phyloP scores from a whole-genome alignment of 805 yeast species.

The Clavispora fructus region DNA sequence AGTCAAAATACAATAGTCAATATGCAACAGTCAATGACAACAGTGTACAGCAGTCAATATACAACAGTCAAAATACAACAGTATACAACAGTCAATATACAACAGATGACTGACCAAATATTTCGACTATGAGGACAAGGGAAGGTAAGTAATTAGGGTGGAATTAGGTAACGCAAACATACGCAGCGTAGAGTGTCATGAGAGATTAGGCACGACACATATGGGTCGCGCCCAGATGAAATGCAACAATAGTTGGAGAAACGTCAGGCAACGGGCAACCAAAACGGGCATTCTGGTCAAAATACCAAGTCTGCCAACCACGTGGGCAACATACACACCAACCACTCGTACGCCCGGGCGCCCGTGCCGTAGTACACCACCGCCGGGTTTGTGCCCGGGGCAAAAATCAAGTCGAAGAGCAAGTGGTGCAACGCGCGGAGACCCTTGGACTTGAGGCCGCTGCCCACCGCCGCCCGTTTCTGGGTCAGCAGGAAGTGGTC shows the following conservation, averaged over 20 bases:
- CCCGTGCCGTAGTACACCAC: constrained; percentile 41
- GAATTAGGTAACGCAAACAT: no score
- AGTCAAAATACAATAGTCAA: no score
- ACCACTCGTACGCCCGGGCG: constrained; percentile 33
- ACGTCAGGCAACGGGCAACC: no score
- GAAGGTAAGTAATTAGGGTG: no score
- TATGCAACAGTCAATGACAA: no score
- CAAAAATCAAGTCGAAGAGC: constrained; percentile 34
- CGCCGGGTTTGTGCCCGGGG: constrained; percentile 17
- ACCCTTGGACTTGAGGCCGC: constrained; percentile 14
- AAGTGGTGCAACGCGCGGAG: constrained; percentile 35
- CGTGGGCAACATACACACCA: constrained; percentile 24
- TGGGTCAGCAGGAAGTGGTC: constrained; percentile 28
- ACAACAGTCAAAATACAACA: no score
- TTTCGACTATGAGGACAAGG: no score
- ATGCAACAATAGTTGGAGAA: no score
- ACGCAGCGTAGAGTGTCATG: no score
- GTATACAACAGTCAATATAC: background rate
- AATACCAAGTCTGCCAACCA: constrained; percentile 18
- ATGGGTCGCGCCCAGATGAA: no score
- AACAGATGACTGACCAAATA: no score
- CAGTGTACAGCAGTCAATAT: background rate
- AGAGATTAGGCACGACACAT: no score
- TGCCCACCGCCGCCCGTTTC: constrained; percentile 27
- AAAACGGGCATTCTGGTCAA: background rate